phyloP scores from a whole-genome alignment of 2,329 filamentous ascomycete genomes.

The Claviceps maximensis region DNA sequence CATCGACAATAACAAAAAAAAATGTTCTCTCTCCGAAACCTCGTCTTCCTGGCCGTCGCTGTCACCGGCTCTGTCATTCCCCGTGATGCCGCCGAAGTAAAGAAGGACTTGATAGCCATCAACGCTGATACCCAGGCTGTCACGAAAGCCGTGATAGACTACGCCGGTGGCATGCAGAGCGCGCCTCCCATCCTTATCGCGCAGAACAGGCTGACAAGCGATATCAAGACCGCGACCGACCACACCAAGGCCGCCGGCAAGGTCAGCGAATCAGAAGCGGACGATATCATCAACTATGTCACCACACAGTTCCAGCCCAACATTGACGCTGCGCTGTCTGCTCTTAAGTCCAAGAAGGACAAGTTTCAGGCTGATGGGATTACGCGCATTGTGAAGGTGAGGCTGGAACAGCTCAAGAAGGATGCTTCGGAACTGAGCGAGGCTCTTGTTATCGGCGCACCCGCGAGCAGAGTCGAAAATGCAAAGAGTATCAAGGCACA shows the following conservation, averaged over 20 bases:
- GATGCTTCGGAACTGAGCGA: neutral
- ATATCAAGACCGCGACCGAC: neutral
- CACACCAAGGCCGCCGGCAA: neutral
- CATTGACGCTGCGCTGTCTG: neutral
- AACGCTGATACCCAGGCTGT: neutral
- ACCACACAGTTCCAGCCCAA: neutral
- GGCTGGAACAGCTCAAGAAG: neutral
- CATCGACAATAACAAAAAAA: neutral
- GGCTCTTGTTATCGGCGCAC: neutral
- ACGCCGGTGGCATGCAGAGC: neutral
- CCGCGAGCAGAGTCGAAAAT: neutral
- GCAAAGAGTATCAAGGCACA: neutral
- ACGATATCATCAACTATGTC: neutral
- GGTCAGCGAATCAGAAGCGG: neutral
- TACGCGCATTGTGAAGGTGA: neutral
- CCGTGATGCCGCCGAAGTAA: neutral
- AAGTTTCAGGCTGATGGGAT: neutral
- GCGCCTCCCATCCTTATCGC: neutral
- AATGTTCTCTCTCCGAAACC: constrained; percentile 3
- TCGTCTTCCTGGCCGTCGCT: constrained; percentile 3
- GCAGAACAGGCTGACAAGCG: neutral
- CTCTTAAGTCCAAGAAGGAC: neutral
- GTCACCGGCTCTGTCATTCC: neutral
- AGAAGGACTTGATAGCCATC: neutral
- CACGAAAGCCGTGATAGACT: neutral